phyloP scores from a whole-genome alignment of 1,139 yeast species.

The Blastobotrys proliferans region DNA sequence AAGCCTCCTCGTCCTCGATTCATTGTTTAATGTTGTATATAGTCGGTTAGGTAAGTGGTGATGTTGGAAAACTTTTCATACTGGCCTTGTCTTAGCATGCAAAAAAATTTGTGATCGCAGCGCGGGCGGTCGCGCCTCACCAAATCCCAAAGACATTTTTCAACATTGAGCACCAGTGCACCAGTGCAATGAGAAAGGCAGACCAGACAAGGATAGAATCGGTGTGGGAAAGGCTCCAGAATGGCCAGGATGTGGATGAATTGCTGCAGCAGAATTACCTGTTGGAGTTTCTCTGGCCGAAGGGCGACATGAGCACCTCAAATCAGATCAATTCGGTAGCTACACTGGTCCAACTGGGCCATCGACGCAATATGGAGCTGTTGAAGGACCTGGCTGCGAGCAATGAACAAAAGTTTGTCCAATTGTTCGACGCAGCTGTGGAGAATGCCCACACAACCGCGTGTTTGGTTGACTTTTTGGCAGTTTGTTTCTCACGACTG shows the following conservation, averaged over 20 bases:
- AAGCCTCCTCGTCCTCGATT: slow-evolving; percentile 43
- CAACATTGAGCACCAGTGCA: too few relatives aligned
- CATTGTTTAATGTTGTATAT: slow-evolving; percentile 18
- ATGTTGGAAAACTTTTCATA: slow-evolving; percentile 1
- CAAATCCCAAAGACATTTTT: too few relatives aligned
- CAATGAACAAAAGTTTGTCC: slow-evolving; percentile 24
- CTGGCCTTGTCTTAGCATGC: neutral
- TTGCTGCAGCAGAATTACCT: too few relatives aligned
- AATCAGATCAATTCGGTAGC: neutral
- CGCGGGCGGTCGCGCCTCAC: neutral
- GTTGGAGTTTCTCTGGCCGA: neutral
- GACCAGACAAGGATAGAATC: too few relatives aligned
- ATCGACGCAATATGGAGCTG: neutral
- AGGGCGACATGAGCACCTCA: neutral
- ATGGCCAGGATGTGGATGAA: too few relatives aligned
- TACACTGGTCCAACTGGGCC: neutral
- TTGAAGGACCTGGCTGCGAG: neutral
- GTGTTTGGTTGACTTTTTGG: slow-evolving; percentile 29
- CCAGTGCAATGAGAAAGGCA: too few relatives aligned
- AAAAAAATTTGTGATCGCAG: slow-evolving; percentile 1
- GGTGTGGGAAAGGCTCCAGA: too few relatives aligned
- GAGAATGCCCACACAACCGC: slow-evolving; percentile 8
- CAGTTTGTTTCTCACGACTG: slow-evolving; percentile 26
- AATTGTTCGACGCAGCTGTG: slow-evolving; percentile 30
- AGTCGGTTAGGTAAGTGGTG: neutral